A percentile compares a stretch with the other conserved stretches of the same genome.
Evolutionary conservation across 352 stramenopile genomes (phyloP).

Genomic region (Phytophthora sansomeana): DNA sequence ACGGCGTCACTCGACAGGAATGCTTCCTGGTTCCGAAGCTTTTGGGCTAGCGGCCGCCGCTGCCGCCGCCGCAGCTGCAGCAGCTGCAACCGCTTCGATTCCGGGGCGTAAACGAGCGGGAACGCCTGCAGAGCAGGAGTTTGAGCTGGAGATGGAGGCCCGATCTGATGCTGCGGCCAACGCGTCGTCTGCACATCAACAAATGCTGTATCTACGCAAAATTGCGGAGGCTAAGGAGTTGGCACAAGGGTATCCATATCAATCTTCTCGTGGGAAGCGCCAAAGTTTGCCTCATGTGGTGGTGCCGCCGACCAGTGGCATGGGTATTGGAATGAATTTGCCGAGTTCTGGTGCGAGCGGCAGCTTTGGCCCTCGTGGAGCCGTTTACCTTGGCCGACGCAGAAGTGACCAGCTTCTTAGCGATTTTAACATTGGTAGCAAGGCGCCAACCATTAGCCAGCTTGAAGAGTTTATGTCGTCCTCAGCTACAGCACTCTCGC

Average conservation of each 20-base stretch:
- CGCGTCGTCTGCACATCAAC: constrained; percentile 22
- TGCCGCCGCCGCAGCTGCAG: constrained; percentile 28
- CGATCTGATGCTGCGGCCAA: constrained; percentile 19
- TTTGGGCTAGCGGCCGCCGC: constrained; percentile 40
- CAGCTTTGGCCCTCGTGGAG: constrained; percentile 14
- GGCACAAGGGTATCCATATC: constrained; percentile 28
- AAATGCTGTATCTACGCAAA: constrained; percentile 37
- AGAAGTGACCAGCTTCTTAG: constrained; percentile 44
- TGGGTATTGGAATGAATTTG: constrained; percentile 22
- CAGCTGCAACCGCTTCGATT: constrained; percentile 10
- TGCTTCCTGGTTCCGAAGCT: constrained; percentile 46
- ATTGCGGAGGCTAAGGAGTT: constrained; percentile 38
- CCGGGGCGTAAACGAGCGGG: constrained; percentile 25
- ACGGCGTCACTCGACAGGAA: constrained; percentile 57
- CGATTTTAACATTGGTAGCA: constrained; percentile 22
- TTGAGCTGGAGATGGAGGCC: constrained; percentile 46
- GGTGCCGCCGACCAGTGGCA: constrained; percentile 28
- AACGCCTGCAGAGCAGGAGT: constrained; percentile 43
- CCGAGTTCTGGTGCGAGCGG: constrained; percentile 6
- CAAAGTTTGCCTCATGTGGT: constrained; percentile 58
- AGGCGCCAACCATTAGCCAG: constrained; percentile 25
- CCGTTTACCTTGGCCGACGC: constrained; percentile 28
- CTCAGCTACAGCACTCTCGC: constrained; percentile 17
- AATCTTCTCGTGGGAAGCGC: constrained; percentile 39
- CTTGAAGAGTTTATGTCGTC: constrained; percentile 39